Evolutionary conservation across 1,284 basidiomycete genomes (phyloP), one percentile per base, ranked within the genome.

Genomic region (Cryptococcus depauperatus): DNA sequence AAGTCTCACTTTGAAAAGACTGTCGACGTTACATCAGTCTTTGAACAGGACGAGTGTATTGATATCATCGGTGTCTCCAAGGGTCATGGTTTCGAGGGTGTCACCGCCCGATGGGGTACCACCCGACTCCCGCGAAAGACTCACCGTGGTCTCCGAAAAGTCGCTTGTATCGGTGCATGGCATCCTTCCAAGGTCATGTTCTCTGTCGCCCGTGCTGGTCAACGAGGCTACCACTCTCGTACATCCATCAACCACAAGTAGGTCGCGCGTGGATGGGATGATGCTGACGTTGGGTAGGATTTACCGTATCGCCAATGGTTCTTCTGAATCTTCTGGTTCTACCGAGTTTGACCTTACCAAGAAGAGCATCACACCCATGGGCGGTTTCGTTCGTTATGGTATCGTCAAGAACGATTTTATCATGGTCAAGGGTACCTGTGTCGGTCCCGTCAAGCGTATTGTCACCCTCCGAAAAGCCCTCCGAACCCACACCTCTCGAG

Each of bases 181-280:
- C 59, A 61, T 44, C 59, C 57, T 38, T 52, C 50, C 38, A 55
- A 51, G 45, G 92, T 96, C 80, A 97, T 97, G 92, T 98, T 89
- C 84, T 95, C 91, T 40, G 95, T 99, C 60, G 93, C 92, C 51
- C 93, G 95, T 79, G 91, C 95, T 58, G 95, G 95, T 90, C 93
- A 98, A 83, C 86, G 95, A 73, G 93, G 93, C 71, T 98, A 97
- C 80, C 92, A 97, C 74, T 91, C 96, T 77, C 89, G 93, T 72
- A 97, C 92, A 47, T 86, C 89, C 74, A 79, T 92, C 67, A 97
- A 96, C 83, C 95, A 96, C 82, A 96, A 96, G 37, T 38, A 25
- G 27, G 44, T 42, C 11, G 30, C 19, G 30, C 21, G 16, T 11
- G 9, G 25, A 23, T 14, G 16, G 27, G 29, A 28, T 6, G 7